Base-by-base conservation (phyloP, 768 basidiomycete genomes). In the Chalciporus chontae region DNA sequence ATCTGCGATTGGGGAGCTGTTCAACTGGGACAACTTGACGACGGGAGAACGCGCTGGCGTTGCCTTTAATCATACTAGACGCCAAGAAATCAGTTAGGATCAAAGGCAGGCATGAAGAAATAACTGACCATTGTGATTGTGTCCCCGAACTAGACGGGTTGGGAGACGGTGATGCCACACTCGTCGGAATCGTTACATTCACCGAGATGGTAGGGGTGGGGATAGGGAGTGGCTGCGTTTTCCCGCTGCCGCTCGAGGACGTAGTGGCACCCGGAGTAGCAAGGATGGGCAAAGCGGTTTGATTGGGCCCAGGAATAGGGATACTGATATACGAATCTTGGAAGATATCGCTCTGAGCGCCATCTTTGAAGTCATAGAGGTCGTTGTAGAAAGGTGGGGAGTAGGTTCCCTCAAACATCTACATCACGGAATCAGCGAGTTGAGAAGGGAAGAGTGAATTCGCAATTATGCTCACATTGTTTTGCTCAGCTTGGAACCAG, bases 281-380 rank as follows among this genome's bases (percentile, higher is more conserved):
- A 13, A 45, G 43, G n/a, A 61, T 51, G 9, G 65, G 66, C 34
- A 68, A 53, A 0, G 3, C 54, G 1, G 55, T 66, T 44, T 66
- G 65, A 37, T 63, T 50, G 3, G 78, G 76, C 0, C 74, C 72
- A 17, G 78, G 78, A 8, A 64, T 59, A 0, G 78, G 78, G 1
- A 80, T 61, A 27, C 43, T 69, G 41, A 46, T 48, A 56, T 84
- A 83, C 2, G 76, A 83, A 60, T 81, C 75, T 44, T 72, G 67
- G 63, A 90, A 88, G 52, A 89, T 87, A 63, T 89, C 85, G 46
- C 77, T 62, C 62, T 92, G 89, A 0, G 86, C 71, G 8, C 89
- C 87, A 59, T 90, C 81, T 9, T 54, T 50, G 66, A 87, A 90
- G 60, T 84, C 83, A 73, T 87, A 90, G 13, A 80, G 67, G 52